Evolutionary conservation across 345 rosid species (phyloP), one percentile per base, ranked within the genome.

Genomic region (Alliaria petiolata): DNA sequence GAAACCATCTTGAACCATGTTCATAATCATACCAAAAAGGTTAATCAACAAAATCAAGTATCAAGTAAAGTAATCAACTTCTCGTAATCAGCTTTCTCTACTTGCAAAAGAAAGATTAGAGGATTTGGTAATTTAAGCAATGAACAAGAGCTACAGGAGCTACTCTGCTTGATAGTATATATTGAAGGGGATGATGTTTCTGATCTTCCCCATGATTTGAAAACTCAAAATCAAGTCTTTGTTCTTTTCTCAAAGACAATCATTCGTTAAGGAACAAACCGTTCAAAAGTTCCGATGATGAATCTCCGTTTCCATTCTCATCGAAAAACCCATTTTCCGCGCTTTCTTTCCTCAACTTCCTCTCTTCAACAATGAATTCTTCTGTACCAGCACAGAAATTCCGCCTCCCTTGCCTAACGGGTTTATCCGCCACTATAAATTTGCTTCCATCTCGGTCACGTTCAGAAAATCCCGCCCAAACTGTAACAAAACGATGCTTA

Each of bases 381-480:
- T 80, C 86, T 3, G 89, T 80, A 70, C 87, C 96, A 1, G 84
- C 66, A 71, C 96, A 83, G 79, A 81, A 82, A 51, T 76, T 89
- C n/a, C 83, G 71, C 70, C 80, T 67, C 35, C 58, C 81, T 82
- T 82, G 92, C 74, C 85, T 89, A 22, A 59, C 56, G 0, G 89
- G 87, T 74, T 47, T 91, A 73, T 87, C 97, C 1, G 93, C 96
- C 53, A 95, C 97, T 67, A 86, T 67, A 80, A 83, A 95, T 78
- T 95, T 95, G 85, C 80, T 87, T 30, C 98, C 97, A 36, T 91
- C 89, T 2, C 91, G 95, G 20, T 33, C 72, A 80, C 92, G 86
- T 80, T 91, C 95, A 16, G 98, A 70, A 80, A 95, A 88, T 17
- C 96, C 96, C 62, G 98, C 98, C 99, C 99, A 95, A 69, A 92